These are phyloP conservation scores for Xylaria sp. DNA, from an alignment of 2,329 filamentous ascomycete species.

Conservation along the genomic window DNA sequence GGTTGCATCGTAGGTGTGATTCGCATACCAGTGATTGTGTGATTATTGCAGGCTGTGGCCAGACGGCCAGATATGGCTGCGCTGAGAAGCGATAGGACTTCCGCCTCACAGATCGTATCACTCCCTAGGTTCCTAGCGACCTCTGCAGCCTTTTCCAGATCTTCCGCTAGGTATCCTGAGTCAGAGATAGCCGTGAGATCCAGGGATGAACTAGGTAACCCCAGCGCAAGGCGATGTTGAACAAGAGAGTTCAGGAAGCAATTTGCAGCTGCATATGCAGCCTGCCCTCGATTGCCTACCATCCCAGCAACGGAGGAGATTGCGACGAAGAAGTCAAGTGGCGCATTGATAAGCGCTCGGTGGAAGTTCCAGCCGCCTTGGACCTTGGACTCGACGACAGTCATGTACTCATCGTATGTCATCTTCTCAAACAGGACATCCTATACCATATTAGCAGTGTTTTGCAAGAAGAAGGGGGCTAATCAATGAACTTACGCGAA, in stretches of 20 bases:
- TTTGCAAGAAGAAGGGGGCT: neutral
- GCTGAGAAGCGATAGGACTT: constrained; percentile 60
- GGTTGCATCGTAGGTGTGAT: constrained; percentile 53
- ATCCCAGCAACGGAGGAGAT: constrained; percentile 60
- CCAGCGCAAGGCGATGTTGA: constrained; percentile 46
- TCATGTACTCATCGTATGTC: constrained; percentile 53
- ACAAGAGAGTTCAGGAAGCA: constrained; percentile 53
- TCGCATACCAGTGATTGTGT: constrained; percentile 61
- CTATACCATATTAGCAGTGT: constrained; percentile 29
- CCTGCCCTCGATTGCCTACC: constrained; percentile 58
- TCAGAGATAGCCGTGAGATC: constrained; percentile 59
- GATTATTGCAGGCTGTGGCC: constrained; percentile 49
- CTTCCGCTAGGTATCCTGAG: constrained; percentile 57
- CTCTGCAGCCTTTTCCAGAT: constrained; percentile 49
- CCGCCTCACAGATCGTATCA: constrained; percentile 56
- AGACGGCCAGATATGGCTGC: constrained; percentile 56
- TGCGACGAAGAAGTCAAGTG: constrained; percentile 59
- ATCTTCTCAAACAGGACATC: constrained; percentile 61
- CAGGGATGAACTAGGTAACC: constrained; percentile 53
- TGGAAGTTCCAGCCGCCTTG: constrained; percentile 61
- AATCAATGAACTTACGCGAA: constrained; percentile 47
- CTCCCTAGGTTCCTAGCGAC: constrained; percentile 57
- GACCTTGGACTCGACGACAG: constrained; percentile 58
- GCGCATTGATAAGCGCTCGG: constrained; percentile 46
- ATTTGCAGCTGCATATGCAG: constrained; percentile 59